Conservation (phyloP, 2,329 filamentous ascomycete genomes). For the Colletotrichum cuscutae region DNA sequence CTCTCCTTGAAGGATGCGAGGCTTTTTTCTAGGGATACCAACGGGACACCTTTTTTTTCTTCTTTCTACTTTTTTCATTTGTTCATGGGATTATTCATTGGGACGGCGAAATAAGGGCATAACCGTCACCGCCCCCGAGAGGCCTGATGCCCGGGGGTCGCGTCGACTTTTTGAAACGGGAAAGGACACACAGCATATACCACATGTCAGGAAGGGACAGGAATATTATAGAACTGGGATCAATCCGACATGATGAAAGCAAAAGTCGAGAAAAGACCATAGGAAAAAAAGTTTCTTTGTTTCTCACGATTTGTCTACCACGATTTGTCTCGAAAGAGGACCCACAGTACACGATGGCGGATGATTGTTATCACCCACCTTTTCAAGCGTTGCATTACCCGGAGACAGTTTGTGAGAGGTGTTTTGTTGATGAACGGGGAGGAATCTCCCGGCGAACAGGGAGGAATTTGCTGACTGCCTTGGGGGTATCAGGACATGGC, state of each 20-base stretch:
- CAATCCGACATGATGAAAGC: conserved; percentile 34
- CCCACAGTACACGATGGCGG: not conserved
- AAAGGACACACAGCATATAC: conserved; percentile 33
- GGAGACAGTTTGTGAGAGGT: not conserved
- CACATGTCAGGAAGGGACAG: conserved; percentile 30
- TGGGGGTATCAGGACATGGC: not conserved
- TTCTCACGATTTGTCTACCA: too few relatives aligned
- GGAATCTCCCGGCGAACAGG: not conserved
- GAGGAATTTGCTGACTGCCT: too few relatives aligned
- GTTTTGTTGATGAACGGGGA: not conserved
- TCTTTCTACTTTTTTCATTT: conserved; percentile 13
- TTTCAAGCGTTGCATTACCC: not conserved
- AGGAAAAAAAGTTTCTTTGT: conserved; percentile 33
- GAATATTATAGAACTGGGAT: conserved; percentile 35
- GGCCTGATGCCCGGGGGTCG: conserved; percentile 27
- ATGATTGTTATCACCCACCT: not conserved
- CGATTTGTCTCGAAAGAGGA: not conserved
- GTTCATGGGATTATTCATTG: conserved; percentile 15
- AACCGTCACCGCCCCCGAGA: conserved; percentile 25
- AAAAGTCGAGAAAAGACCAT: conserved; percentile 35
- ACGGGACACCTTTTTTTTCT: conserved; percentile 1
- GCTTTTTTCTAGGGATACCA: conserved; percentile 24
- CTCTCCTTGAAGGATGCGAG: conserved; percentile 34
- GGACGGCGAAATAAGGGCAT: conserved; percentile 34
- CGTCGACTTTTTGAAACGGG: conserved; percentile 24